A percentile compares a stretch with the other conserved stretches of the same genome.
Evolutionary conservation across 495 filamentous ascomycete genomes (phyloP).

Genomic region (Aspergillus biplanus): DNA sequence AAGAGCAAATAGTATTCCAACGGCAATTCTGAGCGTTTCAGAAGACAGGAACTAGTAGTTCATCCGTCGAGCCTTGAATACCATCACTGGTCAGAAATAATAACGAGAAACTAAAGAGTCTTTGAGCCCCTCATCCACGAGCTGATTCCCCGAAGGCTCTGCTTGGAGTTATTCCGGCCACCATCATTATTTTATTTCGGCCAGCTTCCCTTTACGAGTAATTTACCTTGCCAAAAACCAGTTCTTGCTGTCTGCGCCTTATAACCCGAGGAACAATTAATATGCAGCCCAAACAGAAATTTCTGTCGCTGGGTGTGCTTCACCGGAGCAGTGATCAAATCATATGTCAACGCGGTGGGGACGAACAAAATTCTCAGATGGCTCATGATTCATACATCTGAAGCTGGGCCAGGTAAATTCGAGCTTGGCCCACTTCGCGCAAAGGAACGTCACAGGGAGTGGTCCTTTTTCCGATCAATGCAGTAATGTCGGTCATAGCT

Average conservation of each 20-base stretch:
- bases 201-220: neutral
- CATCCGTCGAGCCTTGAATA: neutral
- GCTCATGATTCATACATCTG: neutral
- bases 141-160: neutral
- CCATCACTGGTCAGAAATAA: neutral
- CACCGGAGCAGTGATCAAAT: neutral
- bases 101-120: neutral
- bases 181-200: neutral
- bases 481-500: constrained; percentile 4
- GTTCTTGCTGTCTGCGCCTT: neutral
- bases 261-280: no score
- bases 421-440: constrained; percentile 1
- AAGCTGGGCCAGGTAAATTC: neutral
- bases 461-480: no score
- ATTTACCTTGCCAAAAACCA: neutral
- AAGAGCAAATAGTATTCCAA: neutral
- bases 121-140: constrained; percentile 2
- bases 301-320: neutral
- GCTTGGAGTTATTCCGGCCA: neutral
- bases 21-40: constrained; percentile 8
- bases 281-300: no score
- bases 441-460: neutral
- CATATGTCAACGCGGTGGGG: neutral
- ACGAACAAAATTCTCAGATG: neutral
- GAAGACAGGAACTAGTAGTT: neutral